phyloP scores from a whole-genome alignment of 2,329 filamentous ascomycete genomes.

The Conoideocrella luteorostrata region DNA sequence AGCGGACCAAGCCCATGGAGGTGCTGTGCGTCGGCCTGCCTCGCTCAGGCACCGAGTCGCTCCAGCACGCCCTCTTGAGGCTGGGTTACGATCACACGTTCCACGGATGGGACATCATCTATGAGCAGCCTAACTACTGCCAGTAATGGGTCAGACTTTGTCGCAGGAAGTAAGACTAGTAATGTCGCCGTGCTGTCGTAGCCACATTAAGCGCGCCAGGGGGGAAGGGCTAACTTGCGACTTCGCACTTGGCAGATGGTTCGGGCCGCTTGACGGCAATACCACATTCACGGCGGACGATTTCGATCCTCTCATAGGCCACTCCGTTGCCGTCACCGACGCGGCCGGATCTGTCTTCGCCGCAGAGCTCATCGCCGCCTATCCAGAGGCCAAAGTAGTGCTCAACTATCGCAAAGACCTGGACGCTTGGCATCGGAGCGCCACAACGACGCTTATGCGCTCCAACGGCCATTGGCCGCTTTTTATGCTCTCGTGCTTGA shows the following conservation, averaged over 20 bases:
- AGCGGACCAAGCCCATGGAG: conserved; percentile 26
- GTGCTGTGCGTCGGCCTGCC: conserved; percentile 27
- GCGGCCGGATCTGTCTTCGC: conserved; percentile 32
- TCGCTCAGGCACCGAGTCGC: conserved; percentile 26
- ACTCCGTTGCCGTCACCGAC: conserved; percentile 33
- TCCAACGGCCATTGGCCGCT: neutral
- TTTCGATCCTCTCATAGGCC: conserved; percentile 15
- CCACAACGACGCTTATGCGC: neutral
- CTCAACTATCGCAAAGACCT: neutral
- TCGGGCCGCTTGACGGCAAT: conserved; percentile 12
- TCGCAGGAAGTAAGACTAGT: no score
- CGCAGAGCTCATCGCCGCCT: no score
- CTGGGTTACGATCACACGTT: conserved; percentile 27
- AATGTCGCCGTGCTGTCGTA: no score
- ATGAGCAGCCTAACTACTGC: conserved; percentile 12
- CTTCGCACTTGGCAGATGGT: no score
- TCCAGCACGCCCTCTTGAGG: conserved; percentile 23
- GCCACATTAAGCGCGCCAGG: no score
- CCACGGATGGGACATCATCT: conserved; percentile 28
- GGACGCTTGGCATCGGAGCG: neutral
- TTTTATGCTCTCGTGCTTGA: neutral
- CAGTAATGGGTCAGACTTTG: conserved; percentile 18
- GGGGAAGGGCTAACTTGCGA: no score
- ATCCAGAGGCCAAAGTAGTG: neutral
- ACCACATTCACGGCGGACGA: conserved; percentile 8